These are phyloP conservation scores for Davidsoniella eucalypti DNA, from an alignment of 2,329 filamentous ascomycete genomes.

Conservation along the genomic window DNA sequence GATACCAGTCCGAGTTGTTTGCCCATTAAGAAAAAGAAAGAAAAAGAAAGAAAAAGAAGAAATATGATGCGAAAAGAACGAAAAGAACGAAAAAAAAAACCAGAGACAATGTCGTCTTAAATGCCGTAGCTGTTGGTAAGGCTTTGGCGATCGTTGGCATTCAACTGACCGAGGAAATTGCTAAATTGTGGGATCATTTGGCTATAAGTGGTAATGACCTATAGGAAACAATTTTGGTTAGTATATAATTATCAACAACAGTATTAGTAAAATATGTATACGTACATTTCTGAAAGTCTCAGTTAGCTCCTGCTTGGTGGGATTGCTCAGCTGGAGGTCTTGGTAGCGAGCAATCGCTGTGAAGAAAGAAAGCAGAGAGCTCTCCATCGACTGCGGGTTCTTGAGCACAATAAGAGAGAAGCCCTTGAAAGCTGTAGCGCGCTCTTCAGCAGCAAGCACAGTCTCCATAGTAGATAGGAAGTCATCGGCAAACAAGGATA, in stretches of 20 bases:
- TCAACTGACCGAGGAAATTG: constrained; percentile 35
- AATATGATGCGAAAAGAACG: not conserved
- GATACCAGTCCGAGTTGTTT: no score
- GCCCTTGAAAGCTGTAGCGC: constrained; percentile 81
- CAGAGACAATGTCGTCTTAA: constrained; percentile 14
- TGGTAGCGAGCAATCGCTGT: constrained; percentile 65
- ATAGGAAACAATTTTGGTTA: constrained; percentile 6
- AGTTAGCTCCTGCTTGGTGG: constrained; percentile 48
- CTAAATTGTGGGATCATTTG: constrained; percentile 43
- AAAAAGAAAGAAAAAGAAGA: constrained; percentile 3
- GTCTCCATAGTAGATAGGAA: constrained; percentile 72
- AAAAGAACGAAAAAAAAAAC: not conserved
- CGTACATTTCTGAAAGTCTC: constrained; percentile 62
- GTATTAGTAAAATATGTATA: constrained; percentile 9
- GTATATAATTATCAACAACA: constrained; percentile 9
- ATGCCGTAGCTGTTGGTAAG: constrained; percentile 33
- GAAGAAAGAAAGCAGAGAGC: constrained; percentile 68
- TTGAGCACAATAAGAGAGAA: constrained; percentile 71
- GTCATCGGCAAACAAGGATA: constrained; percentile 62
- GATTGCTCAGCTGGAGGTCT: constrained; percentile 42
- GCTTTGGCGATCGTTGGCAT: constrained; percentile 31
- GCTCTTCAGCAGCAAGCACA: constrained; percentile 80
- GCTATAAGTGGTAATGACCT: constrained; percentile 39
- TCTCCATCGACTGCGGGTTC: constrained; percentile 87
- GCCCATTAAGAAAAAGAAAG: constrained; percentile 1